phyloP scores from a whole-genome alignment of 495 filamentous ascomycete genomes.

The Penicillium waksmanii region DNA sequence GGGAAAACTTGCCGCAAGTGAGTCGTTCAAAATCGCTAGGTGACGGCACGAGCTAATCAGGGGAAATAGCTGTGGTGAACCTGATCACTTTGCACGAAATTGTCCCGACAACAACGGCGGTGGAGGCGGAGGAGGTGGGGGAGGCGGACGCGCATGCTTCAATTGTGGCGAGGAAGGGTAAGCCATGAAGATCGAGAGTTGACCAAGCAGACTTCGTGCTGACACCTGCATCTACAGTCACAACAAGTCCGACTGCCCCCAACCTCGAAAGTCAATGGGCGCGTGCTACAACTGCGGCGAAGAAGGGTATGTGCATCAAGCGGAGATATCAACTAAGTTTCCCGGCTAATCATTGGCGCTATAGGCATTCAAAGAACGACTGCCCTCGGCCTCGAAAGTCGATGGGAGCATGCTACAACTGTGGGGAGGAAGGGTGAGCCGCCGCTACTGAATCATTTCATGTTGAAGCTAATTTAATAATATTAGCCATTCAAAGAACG shows the following conservation, averaged over 20 bases:
- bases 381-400: slow-evolving; percentile 68
- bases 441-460: neutral
- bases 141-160: neutral
- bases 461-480: neutral
- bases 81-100: slow-evolving; percentile 61
- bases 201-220: neutral
- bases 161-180: slow-evolving; percentile 7
- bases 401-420: slow-evolving; percentile 69
- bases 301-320: slow-evolving; percentile 1
- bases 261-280: slow-evolving; percentile 40
- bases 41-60: neutral
- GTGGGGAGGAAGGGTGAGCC: slow-evolving; percentile 61
- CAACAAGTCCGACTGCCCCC: slow-evolving; percentile 27
- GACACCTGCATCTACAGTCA: neutral
- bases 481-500: slow-evolving; percentile 54
- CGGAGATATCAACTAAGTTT: neutral
- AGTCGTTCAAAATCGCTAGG: slow-evolving; percentile 17
- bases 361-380: slow-evolving; percentile 54
- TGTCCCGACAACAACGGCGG: slow-evolving; percentile 43
- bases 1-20: slow-evolving; percentile 52
- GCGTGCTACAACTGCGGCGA: slow-evolving; percentile 13
- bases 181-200: neutral
- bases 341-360: neutral
- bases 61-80: slow-evolving; percentile 50
- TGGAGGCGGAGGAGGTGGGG: slow-evolving; percentile 9